phyloP scores from a whole-genome alignment of 2,329 filamentous ascomycete genomes.

The Aspergillus ustus region DNA sequence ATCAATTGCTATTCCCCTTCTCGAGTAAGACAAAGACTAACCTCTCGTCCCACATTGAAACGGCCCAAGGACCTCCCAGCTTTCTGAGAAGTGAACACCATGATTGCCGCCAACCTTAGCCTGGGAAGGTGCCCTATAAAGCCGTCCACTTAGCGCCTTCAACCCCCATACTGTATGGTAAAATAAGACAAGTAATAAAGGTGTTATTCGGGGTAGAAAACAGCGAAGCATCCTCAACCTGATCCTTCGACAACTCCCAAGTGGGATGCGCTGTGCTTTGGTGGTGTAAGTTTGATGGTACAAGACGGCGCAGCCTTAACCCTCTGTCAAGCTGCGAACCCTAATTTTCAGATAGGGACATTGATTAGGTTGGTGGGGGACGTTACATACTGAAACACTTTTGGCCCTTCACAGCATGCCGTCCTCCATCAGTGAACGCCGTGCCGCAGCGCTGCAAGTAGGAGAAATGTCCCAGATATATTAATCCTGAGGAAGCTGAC shows the following conservation, averaged over 20 bases:
- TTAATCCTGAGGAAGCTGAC: too few relatives aligned
- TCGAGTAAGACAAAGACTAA: slow-evolving; percentile 34
- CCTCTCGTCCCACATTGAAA: slow-evolving; percentile 65
- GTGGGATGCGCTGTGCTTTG: background rate
- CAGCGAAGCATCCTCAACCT: background rate
- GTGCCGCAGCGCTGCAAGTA: too few relatives aligned
- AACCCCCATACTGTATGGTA: background rate
- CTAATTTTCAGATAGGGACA: background rate
- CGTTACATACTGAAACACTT: too few relatives aligned
- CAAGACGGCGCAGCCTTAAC: background rate
- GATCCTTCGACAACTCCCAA: background rate
- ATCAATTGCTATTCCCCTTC: slow-evolving; percentile 7
- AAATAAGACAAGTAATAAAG: background rate
- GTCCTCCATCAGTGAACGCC: too few relatives aligned
- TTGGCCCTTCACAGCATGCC: too few relatives aligned
- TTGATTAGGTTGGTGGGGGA: background rate
- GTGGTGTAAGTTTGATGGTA: too few relatives aligned
- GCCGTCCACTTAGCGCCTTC: background rate
- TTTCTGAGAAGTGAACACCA: slow-evolving; percentile 30
- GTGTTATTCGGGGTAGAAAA: background rate
- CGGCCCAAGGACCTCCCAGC: slow-evolving; percentile 60
- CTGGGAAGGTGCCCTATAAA: slow-evolving; percentile 11
- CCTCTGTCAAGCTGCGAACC: background rate
- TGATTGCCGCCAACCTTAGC: slow-evolving; percentile 2
- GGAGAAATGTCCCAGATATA: too few relatives aligned